Conservation (phyloP, 768 basidiomycete genomes). For the Boletus rubescentipes region DNA sequence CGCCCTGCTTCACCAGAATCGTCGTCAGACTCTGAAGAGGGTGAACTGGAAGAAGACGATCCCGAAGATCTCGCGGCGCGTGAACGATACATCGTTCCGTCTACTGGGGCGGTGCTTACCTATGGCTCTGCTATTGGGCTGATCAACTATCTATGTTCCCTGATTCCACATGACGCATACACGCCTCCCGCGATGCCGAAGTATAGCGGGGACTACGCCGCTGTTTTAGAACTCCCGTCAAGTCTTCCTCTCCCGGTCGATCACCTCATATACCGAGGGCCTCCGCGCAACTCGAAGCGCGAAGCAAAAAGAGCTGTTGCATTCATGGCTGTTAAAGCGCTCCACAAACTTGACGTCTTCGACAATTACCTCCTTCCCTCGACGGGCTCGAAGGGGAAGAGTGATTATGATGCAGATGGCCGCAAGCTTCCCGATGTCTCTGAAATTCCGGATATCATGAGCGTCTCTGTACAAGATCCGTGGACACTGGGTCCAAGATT, state of each 20-base stretch:
- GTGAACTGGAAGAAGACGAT: constrained; percentile 45
- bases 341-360: constrained; percentile 72
- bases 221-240: constrained; percentile 63
- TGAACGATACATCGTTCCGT: constrained; percentile 71
- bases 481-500: constrained; percentile 57
- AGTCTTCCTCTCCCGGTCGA: constrained; percentile 58
- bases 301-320: constrained; percentile 84
- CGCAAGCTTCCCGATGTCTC: constrained; percentile 41
- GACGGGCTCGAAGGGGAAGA: constrained; percentile 48
- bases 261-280: constrained; percentile 59
- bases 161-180: constrained; percentile 71
- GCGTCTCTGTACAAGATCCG: constrained; percentile 62
- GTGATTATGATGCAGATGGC: constrained; percentile 55
- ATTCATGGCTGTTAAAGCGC: constrained; percentile 69
- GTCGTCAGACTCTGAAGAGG: constrained; percentile 29
- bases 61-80: constrained; percentile 59
- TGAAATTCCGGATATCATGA: constrained; percentile 52
- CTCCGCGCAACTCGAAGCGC: constrained; percentile 62
- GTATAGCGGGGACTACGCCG: constrained; percentile 59
- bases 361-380: constrained; percentile 80
- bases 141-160: constrained; percentile 72
- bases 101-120: constrained; percentile 76
- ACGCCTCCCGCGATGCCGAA: constrained; percentile 59
- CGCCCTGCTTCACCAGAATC: constrained; percentile 28
- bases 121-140: constrained; percentile 73